These are phyloP conservation scores for Venturia asperata DNA, from an alignment of 2,329 filamentous ascomycete species.

Conservation along the genomic window DNA sequence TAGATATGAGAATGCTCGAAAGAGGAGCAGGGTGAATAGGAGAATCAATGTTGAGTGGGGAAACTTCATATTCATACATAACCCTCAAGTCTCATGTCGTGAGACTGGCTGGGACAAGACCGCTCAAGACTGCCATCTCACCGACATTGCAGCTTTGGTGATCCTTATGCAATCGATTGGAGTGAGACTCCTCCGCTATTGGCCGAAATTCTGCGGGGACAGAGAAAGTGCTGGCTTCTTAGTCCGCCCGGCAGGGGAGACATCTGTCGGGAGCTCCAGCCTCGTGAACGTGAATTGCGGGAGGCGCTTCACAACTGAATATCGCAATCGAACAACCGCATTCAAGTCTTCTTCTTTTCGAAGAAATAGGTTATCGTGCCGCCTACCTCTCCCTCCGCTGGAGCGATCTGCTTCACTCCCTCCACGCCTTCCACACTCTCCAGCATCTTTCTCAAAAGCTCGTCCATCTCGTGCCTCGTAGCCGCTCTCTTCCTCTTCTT, in stretches of 20 bases:
- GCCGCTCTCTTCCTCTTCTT: slow-evolving; percentile 12
- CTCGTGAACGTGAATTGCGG: not conserved
- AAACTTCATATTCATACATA: not conserved
- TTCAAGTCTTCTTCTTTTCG: slow-evolving; percentile 5
- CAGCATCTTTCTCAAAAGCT: not conserved
- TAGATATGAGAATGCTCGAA: not conserved
- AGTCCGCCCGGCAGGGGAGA: not conserved
- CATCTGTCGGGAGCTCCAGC: not conserved
- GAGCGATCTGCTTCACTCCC: slow-evolving; percentile 2
- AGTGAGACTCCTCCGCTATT: not conserved
- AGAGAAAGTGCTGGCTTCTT: not conserved
- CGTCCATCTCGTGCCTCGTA: slow-evolving; percentile 12
- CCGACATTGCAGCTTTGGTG: not conserved
- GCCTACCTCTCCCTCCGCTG: slow-evolving; percentile 1
- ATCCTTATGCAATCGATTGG: not conserved
- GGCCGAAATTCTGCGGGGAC: not conserved
- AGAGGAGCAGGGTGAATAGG: not conserved
- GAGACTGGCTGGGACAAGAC: not conserved
- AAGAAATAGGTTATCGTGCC: slow-evolving; percentile 4
- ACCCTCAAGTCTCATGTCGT: not conserved
- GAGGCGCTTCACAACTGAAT: not conserved
- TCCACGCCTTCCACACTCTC: slow-evolving; percentile 5
- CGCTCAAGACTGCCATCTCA: not conserved
- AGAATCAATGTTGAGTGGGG: not conserved
- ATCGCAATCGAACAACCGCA: not conserved